These are phyloP conservation scores for Noccaea caerulescens DNA, from an alignment of 345 rosid genomes.

Conservation along the genomic window DNA sequence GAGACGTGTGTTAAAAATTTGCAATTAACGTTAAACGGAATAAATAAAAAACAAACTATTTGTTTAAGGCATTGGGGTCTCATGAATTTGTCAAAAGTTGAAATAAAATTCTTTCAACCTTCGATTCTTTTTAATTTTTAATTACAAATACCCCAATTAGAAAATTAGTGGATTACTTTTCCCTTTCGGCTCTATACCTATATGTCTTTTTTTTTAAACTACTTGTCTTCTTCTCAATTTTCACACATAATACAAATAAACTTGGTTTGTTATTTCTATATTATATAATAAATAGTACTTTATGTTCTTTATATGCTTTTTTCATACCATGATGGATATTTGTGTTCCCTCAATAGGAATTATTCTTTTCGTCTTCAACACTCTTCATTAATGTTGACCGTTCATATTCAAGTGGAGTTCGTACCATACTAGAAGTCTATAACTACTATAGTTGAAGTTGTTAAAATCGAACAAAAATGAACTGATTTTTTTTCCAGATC, in stretches of 20 bases:
- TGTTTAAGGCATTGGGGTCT: slow-evolving; percentile 7
- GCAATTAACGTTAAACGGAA: slow-evolving; percentile 22
- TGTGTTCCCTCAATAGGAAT: slow-evolving; percentile 16
- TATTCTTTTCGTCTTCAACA: slow-evolving; percentile 41
- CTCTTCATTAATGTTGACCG: slow-evolving; percentile 33
- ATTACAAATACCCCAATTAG: not conserved
- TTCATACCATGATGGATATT: slow-evolving; percentile 23
- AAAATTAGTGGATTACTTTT: slow-evolving; percentile 20
- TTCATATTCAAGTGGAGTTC: slow-evolving; percentile 21
- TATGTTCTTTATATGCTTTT: slow-evolving; percentile 29
- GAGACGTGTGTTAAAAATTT: slow-evolving; percentile 39
- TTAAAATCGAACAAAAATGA: not conserved
- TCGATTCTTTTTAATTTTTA: not conserved
- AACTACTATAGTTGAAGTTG: not conserved
- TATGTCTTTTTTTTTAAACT: slow-evolving; percentile 11
- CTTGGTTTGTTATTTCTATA: not conserved
- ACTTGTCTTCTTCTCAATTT: slow-evolving; percentile 25
- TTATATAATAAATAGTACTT: not conserved
- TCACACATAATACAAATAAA: slow-evolving; percentile 15
- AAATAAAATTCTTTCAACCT: slow-evolving; percentile 19
- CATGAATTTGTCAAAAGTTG: slow-evolving; percentile 9
- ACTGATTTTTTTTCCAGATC: not conserved
- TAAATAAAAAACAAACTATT: slow-evolving; percentile 9
- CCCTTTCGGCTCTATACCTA: slow-evolving; percentile 40
- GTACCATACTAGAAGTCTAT: slow-evolving; percentile 7